A percentile compares a stretch with the other conserved stretches of the same genome.
These are phyloP conservation scores for Thielaviopsis musarum DNA, from an alignment of 2,329 filamentous ascomycete genomes.

Conservation along the genomic window DNA sequence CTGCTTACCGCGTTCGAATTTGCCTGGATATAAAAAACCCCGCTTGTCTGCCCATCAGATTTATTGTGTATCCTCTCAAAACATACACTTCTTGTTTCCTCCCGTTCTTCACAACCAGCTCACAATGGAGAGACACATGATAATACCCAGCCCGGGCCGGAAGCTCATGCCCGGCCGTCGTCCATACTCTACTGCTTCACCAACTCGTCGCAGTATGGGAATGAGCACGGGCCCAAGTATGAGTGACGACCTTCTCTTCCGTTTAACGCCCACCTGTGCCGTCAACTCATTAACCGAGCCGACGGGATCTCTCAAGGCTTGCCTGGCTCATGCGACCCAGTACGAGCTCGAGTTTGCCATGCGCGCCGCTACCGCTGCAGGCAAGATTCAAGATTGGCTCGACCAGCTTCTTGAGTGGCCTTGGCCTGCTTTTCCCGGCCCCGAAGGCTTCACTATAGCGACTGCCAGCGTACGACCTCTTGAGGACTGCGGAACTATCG, in stretches of 20 bases:
- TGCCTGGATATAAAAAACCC: too few species aligned
- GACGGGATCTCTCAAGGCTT: constrained; percentile 35
- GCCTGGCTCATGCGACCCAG: constrained; percentile 44
- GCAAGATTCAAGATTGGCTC: constrained; percentile 57
- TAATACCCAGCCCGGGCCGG: constrained; percentile 21
- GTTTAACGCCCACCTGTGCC: constrained; percentile 42
- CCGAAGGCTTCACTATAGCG: constrained; percentile 33
- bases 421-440: constrained; percentile 34
- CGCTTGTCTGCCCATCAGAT: too few species aligned
- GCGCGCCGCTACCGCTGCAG: constrained; percentile 51
- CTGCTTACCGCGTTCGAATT: too few species aligned
- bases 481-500: constrained; percentile 4
- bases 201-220: constrained; percentile 24
- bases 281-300: constrained; percentile 41
- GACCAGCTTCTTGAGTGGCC: constrained; percentile 48
- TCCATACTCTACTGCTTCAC: constrained; percentile 26
- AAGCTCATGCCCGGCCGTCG: constrained; percentile 21
- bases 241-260: constrained; percentile 41
- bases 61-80: too few species aligned
- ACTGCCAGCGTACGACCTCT: constrained; percentile 2
- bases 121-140: constrained; percentile 12
- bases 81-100: too few species aligned
- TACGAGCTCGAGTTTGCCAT: constrained; percentile 56
- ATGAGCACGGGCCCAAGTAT: neutral
- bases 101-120: neutral